Evolutionary conservation across 176 grass and related monocot species (phyloP).

Genomic region (Oryza brachyantha): DNA sequence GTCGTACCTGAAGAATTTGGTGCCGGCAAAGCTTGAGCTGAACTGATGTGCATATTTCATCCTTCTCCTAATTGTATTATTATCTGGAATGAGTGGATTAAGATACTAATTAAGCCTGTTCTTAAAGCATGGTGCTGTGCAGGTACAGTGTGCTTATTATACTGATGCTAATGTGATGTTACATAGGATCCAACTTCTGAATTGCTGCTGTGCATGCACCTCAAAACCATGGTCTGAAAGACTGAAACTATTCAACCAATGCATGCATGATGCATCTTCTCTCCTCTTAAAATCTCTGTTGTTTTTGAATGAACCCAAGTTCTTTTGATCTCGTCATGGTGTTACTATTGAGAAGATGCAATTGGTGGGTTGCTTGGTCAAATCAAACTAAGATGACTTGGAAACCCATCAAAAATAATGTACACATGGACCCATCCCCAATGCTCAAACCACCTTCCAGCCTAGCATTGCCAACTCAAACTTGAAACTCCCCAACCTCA

Average conservation of each 20-base stretch:
- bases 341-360: constrained; percentile 29
- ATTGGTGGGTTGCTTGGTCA: constrained; percentile 46
- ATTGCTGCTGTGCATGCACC: not conserved
- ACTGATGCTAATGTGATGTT: constrained; percentile 26
- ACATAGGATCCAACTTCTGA: constrained; percentile 18
- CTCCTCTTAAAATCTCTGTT: not conserved
- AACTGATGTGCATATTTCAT: not conserved
- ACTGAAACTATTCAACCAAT: not conserved
- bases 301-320: constrained; percentile 20
- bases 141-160: constrained; percentile 16
- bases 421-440: constrained; percentile 8
- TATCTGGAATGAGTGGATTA: not conserved
- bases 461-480: constrained; percentile 37
- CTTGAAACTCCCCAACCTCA: not conserved
- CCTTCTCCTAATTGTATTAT: not conserved
- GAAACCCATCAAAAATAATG: constrained; percentile 1
- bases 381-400: constrained; percentile 35
- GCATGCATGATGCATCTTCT: not conserved
- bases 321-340: not conserved
- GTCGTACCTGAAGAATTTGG: not conserved
- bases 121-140: constrained; percentile 29
- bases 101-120: not conserved
- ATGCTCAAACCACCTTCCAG: constrained; percentile 38
- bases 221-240: constrained; percentile 10
- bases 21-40: not conserved